Base-by-base conservation (phyloP, 2,329 filamentous ascomycete species). In the Immersiporthe knoxdaviesiana region DNA sequence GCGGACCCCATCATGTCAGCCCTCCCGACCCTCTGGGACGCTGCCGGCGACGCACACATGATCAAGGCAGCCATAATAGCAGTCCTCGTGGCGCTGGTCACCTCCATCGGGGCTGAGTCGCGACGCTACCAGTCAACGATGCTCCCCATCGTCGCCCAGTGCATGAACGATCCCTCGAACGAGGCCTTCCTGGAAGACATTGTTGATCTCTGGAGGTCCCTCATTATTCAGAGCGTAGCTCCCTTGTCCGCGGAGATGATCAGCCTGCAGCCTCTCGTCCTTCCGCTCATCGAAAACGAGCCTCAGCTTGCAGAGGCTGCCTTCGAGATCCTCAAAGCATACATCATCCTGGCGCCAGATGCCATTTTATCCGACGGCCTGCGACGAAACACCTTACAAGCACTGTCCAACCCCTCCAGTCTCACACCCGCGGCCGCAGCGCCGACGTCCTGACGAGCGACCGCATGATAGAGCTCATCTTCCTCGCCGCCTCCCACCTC, bases 61-160 rank as follows among this genome's bases (percentile, higher is more conserved):
- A 92, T 97, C 84, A 98, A 98, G 79, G 94, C 97, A 79, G 90
- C 93, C 1, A 94, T 98, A 65, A 86, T 98, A 68, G 92, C 92
- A 2, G 91, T 98, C 52, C 88, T 98, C 65, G 86, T 92, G 1
- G 91, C 93, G 2, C 84, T 99, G 18, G 92, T 97, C n/a, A 90
- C 90, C 76, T 92, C 94, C 1, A 92, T 98, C 88, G 93, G 91
- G 70, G 85, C 87, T 16, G 87, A 91, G 12, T 96, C 93, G 5
- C 86, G 90, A 71, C 86, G 90, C 24, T 97, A 97, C 74, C 93
- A 97, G 72, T 80, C 85, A 21, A 84, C 94, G 65, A 92, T 97
- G 74, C 81, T 97, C 24, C 94, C 95, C 0, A 86, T 98, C 64
- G 91, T 99, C 56, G 63, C 52, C 11, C 70, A 71, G 41, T 71